Base-by-base conservation (phyloP, 495 filamentous ascomycete species). In the Daldinia loculata region DNA sequence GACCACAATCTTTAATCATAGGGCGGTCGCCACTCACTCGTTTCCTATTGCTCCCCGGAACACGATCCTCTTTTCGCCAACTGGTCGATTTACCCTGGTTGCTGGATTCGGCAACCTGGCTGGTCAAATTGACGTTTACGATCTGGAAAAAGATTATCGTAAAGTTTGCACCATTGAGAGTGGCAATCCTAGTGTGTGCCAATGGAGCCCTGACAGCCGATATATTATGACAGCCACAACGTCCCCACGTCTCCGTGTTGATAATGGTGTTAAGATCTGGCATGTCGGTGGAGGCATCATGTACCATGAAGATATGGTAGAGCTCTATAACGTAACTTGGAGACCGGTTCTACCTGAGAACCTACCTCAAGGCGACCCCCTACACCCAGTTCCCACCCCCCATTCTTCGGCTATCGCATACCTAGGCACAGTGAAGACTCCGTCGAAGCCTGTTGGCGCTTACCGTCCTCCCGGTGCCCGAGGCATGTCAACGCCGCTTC, bases 91-190 rank as follows among this genome's bases (percentile, higher is more conserved):
- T 72, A 91, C 95, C 17, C 84, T 98, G 64, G 91, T 99, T 62
- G 95, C 95, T 65, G 95, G 95, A 30, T 99, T 99, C 81, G 95
- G 95, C 69, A 99, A 98, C 81, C 82, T 99, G 80, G 93, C 94
- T 48, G 95, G 95, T 39, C 94, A 97, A 80, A 97, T 98, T 87
- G 95, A 99, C 70, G 89, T 98, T 53, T 98, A 98, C 77, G 95
- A 99, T 76, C 85, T 97, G 67, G 91, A 96, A 72, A 95, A 93
- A 79, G 90, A 97, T 78, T 94, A 92, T 81, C 82, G 83, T 71
- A 98, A 98, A 84, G 86, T 99, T 60, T 89, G 89, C 80, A 98
- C 95, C 22, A 94, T 99, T 61, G 93, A 98, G 83, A 95, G 94
- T 32, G 93, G 93, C 72, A 99, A 98, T 77, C 89, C 96, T 30